A percentile compares a stretch with the other conserved stretches of the same genome.
Conservation (phyloP, 257 asterid species). For the Eucommia ulmoides region DNA sequence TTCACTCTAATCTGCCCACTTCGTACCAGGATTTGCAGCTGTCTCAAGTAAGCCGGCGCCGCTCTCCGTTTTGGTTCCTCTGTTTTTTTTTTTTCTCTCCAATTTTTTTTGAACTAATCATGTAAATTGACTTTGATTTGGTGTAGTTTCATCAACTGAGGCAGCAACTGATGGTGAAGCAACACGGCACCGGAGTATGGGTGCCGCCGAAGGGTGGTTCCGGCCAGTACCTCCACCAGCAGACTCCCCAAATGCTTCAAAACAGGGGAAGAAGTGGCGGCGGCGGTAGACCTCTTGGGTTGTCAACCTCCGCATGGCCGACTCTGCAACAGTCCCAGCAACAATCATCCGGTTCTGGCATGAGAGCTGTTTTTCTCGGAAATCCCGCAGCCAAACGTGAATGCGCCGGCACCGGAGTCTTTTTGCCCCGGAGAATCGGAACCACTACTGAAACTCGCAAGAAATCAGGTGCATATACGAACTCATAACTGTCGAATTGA, state of each 20-base stretch:
- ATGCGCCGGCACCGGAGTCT: not conserved
- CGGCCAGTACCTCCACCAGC: not conserved
- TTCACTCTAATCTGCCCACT: not conserved
- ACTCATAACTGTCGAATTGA: too few species aligned
- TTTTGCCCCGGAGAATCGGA: not conserved
- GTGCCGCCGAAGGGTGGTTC: not conserved
- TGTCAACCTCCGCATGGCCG: not conserved
- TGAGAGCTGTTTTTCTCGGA: conserved; percentile 1
- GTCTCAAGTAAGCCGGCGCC: not conserved
- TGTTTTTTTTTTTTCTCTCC: too few species aligned
- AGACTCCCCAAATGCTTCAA: not conserved
- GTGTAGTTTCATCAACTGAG: not conserved
- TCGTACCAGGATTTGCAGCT: not conserved
- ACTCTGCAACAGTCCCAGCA: conserved; percentile 2
- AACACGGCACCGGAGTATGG: not conserved
- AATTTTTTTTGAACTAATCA: too few species aligned
- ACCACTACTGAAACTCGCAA: not conserved
- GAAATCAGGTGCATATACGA: conserved; percentile 1
- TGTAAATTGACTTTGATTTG: too few species aligned
- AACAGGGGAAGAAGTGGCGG: not conserved
- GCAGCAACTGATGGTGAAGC: not conserved
- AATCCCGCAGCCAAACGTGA: not conserved
- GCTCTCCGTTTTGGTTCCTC: too few species aligned
- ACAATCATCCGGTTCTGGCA: not conserved
- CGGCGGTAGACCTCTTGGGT: not conserved